Evolutionary conservation across 148 eudicot genomes (phyloP).

Genomic region (Rhododendron molle): DNA sequence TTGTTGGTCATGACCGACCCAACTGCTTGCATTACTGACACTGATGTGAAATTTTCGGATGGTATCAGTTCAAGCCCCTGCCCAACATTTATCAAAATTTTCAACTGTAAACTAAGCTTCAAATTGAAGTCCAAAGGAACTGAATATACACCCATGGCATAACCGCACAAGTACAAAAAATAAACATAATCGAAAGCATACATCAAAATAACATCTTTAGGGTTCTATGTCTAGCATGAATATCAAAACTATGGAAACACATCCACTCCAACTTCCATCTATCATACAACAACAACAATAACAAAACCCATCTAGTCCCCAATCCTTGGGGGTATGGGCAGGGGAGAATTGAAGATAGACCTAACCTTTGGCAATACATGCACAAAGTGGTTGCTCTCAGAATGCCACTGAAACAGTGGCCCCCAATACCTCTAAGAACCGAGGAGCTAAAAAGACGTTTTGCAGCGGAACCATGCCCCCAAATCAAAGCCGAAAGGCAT

Average conservation of each 20-base stretch:
- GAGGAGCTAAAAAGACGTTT: neutral
- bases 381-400: too few species aligned
- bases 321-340: too few species aligned
- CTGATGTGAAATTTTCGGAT: constrained; percentile 92
- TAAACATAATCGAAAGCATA: neutral
- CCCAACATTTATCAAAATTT: neutral
- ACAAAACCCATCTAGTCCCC: too few species aligned
- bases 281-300: too few species aligned
- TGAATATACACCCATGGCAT: neutral
- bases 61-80: constrained; percentile 98
- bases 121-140: neutral
- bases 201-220: neutral
- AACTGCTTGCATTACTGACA: constrained; percentile 99
- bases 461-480: neutral
- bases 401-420: neutral
- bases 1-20: constrained; percentile 99
- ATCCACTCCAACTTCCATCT: neutral
- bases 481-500: neutral
- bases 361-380: too few species aligned
- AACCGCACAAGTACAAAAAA: neutral
- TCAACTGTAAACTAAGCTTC: constrained; percentile 2
- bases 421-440: neutral
- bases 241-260: neutral
- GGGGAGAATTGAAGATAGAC: too few species aligned
- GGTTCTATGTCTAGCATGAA: neutral